These are phyloP conservation scores for Penicillium oxalicum DNA, from an alignment of 2,329 filamentous ascomycete genomes.

Conservation along the genomic window DNA sequence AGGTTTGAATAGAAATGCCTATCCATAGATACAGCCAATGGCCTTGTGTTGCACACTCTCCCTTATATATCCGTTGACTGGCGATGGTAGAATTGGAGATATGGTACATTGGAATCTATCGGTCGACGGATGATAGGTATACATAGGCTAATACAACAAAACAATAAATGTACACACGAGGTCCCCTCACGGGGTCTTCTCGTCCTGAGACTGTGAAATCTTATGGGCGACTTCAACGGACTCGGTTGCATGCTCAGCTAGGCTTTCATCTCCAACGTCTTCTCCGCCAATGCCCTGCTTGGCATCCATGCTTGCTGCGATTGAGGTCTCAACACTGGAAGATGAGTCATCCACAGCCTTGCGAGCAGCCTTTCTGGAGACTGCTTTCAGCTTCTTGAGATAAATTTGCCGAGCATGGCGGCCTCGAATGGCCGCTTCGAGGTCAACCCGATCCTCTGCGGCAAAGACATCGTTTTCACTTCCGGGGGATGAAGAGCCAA, in stretches of 20 bases:
- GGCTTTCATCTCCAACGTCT: not conserved
- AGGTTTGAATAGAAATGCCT: too few relatives aligned
- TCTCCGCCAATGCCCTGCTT: not conserved
- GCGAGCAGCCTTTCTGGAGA: not conserved
- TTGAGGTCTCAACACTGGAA: not conserved
- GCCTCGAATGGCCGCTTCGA: conserved; percentile 5
- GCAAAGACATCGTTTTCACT: conserved; percentile 2
- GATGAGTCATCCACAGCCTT: not conserved
- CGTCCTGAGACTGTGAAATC: not conserved
- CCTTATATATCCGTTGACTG: too few relatives aligned
- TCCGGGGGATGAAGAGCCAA: not conserved
- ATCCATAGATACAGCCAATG: too few relatives aligned
- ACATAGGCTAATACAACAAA: conserved; percentile 11
- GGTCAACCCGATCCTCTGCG: conserved; percentile 6
- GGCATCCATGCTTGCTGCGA: not conserved
- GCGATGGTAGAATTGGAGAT: conserved; percentile 1
- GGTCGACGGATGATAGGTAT: conserved; percentile 5
- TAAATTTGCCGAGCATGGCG: not conserved
- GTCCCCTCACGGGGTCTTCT: not conserved
- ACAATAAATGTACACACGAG: conserved; percentile 6
- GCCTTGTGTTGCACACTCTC: too few relatives aligned
- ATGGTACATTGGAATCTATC: conserved; percentile 10
- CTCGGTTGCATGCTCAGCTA: not conserved
- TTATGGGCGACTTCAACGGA: not conserved
- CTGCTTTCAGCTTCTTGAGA: not conserved